phyloP scores from a whole-genome alignment of 306 rosid genomes.

The Vigna reflexopilosa region DNA sequence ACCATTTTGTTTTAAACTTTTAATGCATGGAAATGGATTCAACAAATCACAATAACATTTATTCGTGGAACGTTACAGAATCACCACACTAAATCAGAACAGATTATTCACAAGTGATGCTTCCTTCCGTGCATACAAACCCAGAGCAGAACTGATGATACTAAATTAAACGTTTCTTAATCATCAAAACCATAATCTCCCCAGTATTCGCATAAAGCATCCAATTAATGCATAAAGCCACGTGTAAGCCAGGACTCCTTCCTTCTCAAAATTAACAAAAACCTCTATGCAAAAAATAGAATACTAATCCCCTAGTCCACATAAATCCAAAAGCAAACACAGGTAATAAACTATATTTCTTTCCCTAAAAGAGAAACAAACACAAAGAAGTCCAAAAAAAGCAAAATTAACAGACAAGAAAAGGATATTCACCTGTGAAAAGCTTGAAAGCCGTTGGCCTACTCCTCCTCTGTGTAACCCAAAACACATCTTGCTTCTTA shows the following conservation, averaged over 20 bases:
- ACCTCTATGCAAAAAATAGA: conserved; percentile 31
- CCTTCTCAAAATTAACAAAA: conserved; percentile 48
- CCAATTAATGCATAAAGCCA: background rate
- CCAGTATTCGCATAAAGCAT: conserved; percentile 21
- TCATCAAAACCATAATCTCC: conserved; percentile 2
- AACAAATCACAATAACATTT: conserved; percentile 1
- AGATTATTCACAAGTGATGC: background rate
- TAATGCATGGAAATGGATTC: background rate
- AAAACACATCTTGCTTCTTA: conserved; percentile 91
- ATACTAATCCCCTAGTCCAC: background rate
- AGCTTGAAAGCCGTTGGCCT: conserved; percentile 98
- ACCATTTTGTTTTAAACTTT: background rate
- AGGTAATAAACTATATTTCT: background rate
- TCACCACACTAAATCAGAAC: background rate
- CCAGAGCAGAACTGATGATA: background rate
- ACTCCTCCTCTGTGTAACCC: conserved; percentile 94
- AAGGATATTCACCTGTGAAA: conserved; percentile 72
- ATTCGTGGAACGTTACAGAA: background rate
- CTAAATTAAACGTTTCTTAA: background rate
- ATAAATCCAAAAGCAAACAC: background rate
- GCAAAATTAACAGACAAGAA: conserved; percentile 34
- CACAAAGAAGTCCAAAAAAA: background rate
- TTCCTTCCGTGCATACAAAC: conserved; percentile 12
- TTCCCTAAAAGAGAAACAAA: background rate
- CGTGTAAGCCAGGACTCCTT: conserved; percentile 6